Evolutionary conservation across 1,284 basidiomycete species (phyloP).

Genomic region (Caloboletus firmus): DNA sequence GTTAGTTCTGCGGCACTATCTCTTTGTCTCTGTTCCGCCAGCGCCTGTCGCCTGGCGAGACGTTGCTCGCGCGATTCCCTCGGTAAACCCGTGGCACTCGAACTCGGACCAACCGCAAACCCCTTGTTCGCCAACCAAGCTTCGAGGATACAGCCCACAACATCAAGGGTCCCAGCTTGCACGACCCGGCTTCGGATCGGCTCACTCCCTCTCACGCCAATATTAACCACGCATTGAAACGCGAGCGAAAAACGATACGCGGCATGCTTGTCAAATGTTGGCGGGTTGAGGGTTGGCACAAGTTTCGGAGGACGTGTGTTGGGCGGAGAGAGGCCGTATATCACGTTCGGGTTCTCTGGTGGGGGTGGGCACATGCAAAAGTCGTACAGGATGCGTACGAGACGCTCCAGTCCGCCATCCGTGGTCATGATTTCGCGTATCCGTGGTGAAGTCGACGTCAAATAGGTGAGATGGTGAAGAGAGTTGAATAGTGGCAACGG

Average conservation of each 20-base stretch:
- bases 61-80: conserved; percentile 73
- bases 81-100: conserved; percentile 60
- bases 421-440: conserved; percentile 98
- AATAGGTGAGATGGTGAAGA: conserved; percentile 93
- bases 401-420: conserved; percentile 95
- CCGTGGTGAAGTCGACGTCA: conserved; percentile 95
- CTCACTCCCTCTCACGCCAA: conserved; percentile 96
- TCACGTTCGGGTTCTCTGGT: conserved; percentile 67
- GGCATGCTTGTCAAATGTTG: conserved; percentile 76
- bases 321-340: conserved; percentile 72
- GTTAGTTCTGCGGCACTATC: conserved; percentile 55
- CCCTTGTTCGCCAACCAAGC: conserved; percentile 87
- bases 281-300: conserved; percentile 62
- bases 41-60: conserved; percentile 54
- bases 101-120: conserved; percentile 71
- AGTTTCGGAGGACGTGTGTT: conserved; percentile 53
- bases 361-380: conserved; percentile 78
- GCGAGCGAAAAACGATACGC: conserved; percentile 88
- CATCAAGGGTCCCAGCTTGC: conserved; percentile 92
- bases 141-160: conserved; percentile 93
- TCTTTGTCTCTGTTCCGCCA: conserved; percentile 53
- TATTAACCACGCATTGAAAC: conserved; percentile 97
- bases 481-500: conserved; percentile 95
- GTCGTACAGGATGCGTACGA: conserved; percentile 90
- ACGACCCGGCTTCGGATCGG: conserved; percentile 90